Base-by-base conservation (phyloP, 257 asterid genomes). In the Solanum medicagineum region DNA sequence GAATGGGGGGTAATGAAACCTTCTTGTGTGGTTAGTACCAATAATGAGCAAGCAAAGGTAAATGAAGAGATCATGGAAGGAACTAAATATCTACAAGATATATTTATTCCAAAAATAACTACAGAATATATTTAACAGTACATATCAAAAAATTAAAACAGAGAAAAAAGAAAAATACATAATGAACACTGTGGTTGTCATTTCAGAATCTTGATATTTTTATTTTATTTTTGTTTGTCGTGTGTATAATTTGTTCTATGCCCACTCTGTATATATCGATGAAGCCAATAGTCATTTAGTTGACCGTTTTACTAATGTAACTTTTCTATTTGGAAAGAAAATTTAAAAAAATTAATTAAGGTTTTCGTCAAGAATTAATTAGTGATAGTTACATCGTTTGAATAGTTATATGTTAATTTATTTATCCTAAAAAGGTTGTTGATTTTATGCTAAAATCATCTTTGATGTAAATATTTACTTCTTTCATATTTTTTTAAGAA, bases 161-260 rank as follows among this genome's bases (percentile, higher is more conserved):
- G 29, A 63, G 19, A 79, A 73, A 66, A 51, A 16, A 24, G 40
- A 24, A 63, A 66, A 94, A 5, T 91, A 93, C 97, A 93, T 87
- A 49, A 93, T 87, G 88, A 92, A 91, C 17, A 93, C 87, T 88
- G 90, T 91, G 89, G 88, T 73, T 4, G 96, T 96, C 97, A 93
- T 92, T 90, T 89, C 83, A 84, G 47, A 47, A 42, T 44, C 6
- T 40, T n/a, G 11, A 16, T 5, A n/a, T n/a, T n/a, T n/a, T n/a
- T n/a, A n/a, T n/a, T n/a, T n/a, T n/a, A n/a, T n/a, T n/a, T 36
- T 3, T 36, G 6, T 36, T 15, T 69, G 70, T 54, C 85, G 3
- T 80, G 20, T 65, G 44, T 16, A 22, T 81, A 56, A 4, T 49
- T 49, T 3, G 15, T 2, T 11, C 5, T 32, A 19, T 11, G 75